Percentiles rank a stretch among this genome's conserved stretches.
These are phyloP conservation scores for Strobilomyces echinocephalus DNA, from an alignment of 768 basidiomycete species.

Conservation along the genomic window DNA sequence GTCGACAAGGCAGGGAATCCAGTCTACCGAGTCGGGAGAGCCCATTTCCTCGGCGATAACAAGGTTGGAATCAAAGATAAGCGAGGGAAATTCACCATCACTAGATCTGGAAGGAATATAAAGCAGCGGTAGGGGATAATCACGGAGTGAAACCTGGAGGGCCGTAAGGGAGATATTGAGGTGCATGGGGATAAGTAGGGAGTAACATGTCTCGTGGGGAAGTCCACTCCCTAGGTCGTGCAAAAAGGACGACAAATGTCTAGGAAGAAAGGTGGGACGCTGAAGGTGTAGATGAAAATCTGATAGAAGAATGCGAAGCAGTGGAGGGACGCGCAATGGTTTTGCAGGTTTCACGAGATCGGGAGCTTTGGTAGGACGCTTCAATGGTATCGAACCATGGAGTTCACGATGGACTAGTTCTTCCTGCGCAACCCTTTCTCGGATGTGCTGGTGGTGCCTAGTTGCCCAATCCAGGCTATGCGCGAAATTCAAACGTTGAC, in stretches of 20 bases:
- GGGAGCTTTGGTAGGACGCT: conserved; percentile 32
- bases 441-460: conserved; percentile 43
- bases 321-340: conserved; percentile 46
- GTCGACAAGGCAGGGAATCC: conserved; percentile 65
- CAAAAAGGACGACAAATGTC: conserved; percentile 58
- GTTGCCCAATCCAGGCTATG: conserved; percentile 73
- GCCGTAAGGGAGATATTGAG: conserved; percentile 62
- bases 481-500: conserved; percentile 58
- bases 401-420: conserved; percentile 42
- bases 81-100: conserved; percentile 37
- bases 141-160: conserved; percentile 64
- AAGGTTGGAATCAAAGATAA: conserved; percentile 70
- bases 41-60: conserved; percentile 89
- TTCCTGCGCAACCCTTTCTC: conserved; percentile 49
- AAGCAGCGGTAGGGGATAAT: conserved; percentile 86
- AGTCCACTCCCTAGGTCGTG: conserved; percentile 62
- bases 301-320: conserved; percentile 62
- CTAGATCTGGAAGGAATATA: conserved; percentile 51
- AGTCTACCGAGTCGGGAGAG: conserved; percentile 57
- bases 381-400: conserved; percentile 33
- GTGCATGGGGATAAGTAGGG: conserved; percentile 79
- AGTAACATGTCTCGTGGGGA: conserved; percentile 66
- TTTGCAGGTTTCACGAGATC: conserved; percentile 42
- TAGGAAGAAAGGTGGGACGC: conserved; percentile 54
- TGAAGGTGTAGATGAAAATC: conserved; percentile 54